Percentiles rank a stretch among this genome's conserved stretches.
phyloP scores from a whole-genome alignment of 148 eudicot genomes.

The Camellia lanceoleosa region DNA sequence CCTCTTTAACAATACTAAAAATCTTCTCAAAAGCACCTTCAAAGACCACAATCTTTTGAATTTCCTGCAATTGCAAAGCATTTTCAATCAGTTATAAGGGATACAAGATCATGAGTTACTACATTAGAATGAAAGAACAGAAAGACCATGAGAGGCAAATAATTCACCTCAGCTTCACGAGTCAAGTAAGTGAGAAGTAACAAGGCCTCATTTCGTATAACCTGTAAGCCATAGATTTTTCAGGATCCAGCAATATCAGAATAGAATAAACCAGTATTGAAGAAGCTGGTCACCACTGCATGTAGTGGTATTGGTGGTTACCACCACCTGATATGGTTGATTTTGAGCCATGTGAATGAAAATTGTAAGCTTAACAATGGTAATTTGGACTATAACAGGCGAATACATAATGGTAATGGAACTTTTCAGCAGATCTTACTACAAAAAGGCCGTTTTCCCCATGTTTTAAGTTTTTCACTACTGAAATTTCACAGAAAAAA shows the following conservation, averaged over 20 bases:
- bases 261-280: background rate
- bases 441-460: too few relatives aligned
- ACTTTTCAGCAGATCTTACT: too few relatives aligned
- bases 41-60: constrained; percentile 97
- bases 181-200: constrained; percentile 93
- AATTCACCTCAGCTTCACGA: constrained; percentile 90
- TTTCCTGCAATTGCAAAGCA: constrained; percentile 53
- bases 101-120: background rate
- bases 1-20: constrained; percentile 88
- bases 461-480: too few relatives aligned
- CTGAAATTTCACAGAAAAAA: too few relatives aligned
- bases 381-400: too few relatives aligned
- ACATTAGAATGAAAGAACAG: background rate
- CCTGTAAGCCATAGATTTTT: constrained; percentile 48
- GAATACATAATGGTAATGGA: too few relatives aligned
- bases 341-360: too few relatives aligned
- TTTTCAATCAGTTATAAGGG: background rate
- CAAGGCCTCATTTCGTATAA: constrained; percentile 95
- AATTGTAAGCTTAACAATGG: too few relatives aligned
- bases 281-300: too few relatives aligned
- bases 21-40: constrained; percentile 99
- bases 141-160: background rate
- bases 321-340: too few relatives aligned
- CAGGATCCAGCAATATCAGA: background rate
- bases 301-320: too few relatives aligned